These are phyloP conservation scores for Kodamaea leandrae DNA, from an alignment of 805 yeast genomes.

Conservation along the genomic window DNA sequence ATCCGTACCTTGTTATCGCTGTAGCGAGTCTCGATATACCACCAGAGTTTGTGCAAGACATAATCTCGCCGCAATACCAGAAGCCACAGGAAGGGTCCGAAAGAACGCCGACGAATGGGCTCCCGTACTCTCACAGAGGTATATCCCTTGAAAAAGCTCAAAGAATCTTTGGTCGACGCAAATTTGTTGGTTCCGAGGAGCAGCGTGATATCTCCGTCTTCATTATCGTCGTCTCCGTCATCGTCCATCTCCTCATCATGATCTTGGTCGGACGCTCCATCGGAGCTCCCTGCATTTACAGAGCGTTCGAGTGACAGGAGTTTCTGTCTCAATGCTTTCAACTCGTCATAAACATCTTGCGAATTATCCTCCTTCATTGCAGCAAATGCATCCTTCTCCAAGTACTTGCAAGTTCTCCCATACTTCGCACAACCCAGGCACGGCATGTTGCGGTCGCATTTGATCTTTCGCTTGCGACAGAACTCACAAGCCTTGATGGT, in stretches of 20 bases:
- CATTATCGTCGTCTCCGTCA: neutral
- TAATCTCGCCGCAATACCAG: slow-evolving; percentile 36
- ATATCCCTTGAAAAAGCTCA: slow-evolving; percentile 37
- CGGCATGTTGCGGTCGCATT: slow-evolving; percentile 47
- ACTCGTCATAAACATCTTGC: slow-evolving; percentile 16
- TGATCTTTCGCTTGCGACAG: slow-evolving; percentile 49
- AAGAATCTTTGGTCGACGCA: slow-evolving; percentile 24
- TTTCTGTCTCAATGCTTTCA: slow-evolving; percentile 19
- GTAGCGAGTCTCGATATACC: slow-evolving; percentile 13
- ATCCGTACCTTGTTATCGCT: neutral
- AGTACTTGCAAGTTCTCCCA: slow-evolving; percentile 21
- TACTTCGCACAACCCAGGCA: slow-evolving; percentile 42
- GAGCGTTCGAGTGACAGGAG: slow-evolving; percentile 19
- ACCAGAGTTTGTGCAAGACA: slow-evolving; percentile 18
- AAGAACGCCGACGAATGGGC: slow-evolving; percentile 38
- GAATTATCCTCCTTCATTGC: neutral
- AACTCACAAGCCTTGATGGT: slow-evolving; percentile 49
- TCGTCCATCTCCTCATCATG: neutral
- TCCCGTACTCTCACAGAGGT: slow-evolving; percentile 41
- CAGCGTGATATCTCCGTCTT: neutral
- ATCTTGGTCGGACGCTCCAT: neutral
- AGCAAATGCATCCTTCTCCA: neutral
- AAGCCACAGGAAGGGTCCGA: slow-evolving; percentile 54
- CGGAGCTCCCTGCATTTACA: slow-evolving; percentile 9
- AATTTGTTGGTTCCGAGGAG: slow-evolving; percentile 4